Evolutionary conservation across 371 early-diverging fungal genomes (phyloP).

Genomic region (Zychaea mexicana): DNA sequence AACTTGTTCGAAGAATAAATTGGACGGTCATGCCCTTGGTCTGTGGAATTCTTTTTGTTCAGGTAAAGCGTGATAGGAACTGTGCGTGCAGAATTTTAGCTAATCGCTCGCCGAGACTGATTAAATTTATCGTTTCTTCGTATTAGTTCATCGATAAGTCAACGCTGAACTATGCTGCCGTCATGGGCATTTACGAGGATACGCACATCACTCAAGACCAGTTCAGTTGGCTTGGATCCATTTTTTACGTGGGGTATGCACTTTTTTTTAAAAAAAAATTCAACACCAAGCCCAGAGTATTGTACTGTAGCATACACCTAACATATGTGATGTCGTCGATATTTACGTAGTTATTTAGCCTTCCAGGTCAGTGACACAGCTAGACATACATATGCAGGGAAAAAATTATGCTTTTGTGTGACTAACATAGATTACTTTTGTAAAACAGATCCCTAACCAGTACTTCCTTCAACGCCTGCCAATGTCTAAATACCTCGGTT

Average conservation of each 20-base stretch:
- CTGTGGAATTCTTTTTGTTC: conserved; percentile 19
- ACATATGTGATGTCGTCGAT: too few species aligned
- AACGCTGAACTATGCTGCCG: conserved; percentile 30
- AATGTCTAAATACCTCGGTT: conserved; percentile 29
- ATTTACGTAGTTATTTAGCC: too few species aligned
- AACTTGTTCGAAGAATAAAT: conserved; percentile 19
- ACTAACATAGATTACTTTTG: background rate
- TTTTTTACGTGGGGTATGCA: conserved; percentile 40
- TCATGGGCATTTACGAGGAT: conserved; percentile 33
- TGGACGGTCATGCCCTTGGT: conserved; percentile 18
- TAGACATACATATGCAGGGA: too few species aligned
- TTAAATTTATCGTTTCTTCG: too few species aligned
- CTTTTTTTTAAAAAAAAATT: background rate
- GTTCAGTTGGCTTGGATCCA: conserved; percentile 32
- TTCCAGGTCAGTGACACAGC: conserved; percentile 26
- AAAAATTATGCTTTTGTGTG: too few species aligned
- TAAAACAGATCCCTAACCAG: conserved; percentile 36
- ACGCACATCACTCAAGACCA: conserved; percentile 17
- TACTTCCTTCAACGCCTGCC: conserved; percentile 35
- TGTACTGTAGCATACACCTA: too few species aligned
- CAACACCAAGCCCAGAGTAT: too few species aligned
- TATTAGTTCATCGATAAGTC: conserved; percentile 40
- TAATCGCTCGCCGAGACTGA: too few species aligned
- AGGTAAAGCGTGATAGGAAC: too few species aligned
- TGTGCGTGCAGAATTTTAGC: too few species aligned